These are phyloP conservation scores for Mucor mucedo DNA, from an alignment of 371 early-diverging fungal genomes.

Conservation along the genomic window DNA sequence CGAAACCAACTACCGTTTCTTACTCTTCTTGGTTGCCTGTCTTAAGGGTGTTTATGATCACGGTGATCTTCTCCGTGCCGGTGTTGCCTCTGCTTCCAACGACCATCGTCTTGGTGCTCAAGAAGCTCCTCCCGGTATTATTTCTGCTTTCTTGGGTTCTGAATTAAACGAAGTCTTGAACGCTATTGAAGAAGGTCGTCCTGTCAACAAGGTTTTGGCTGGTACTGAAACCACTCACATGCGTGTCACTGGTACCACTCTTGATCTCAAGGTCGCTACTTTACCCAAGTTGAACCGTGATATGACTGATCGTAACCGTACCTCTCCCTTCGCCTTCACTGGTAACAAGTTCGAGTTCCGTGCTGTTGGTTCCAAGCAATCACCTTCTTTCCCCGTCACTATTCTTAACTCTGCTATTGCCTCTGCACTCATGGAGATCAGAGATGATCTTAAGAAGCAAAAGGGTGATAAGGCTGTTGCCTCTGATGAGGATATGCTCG, in stretches of 20 bases:
- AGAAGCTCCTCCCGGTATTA: conserved; percentile 98
- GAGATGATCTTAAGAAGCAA: conserved; percentile 71
- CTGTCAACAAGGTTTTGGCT: conserved; percentile 81
- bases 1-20: conserved; percentile 96
- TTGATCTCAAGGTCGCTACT: conserved; percentile 94
- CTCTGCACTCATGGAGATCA: conserved; percentile 76
- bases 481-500: conserved; percentile 84
- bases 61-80: conserved; percentile 85
- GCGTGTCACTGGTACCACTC: conserved; percentile 92
- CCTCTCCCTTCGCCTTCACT: conserved; percentile 98
- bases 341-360: conserved; percentile 99
- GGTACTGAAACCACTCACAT: conserved; percentile 84
- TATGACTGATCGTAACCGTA: conserved; percentile 98
- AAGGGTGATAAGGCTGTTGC: conserved; percentile 81
- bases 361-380: conserved; percentile 98
- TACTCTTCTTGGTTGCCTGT: conserved; percentile 89
- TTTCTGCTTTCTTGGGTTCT: conserved; percentile 96
- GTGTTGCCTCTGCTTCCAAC: conserved; percentile 92
- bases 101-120: conserved; percentile 98
- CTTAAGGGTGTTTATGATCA: conserved; percentile 92
- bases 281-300: conserved; percentile 94
- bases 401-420: conserved; percentile 94
- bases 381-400: conserved; percentile 94
- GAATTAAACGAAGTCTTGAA: conserved; percentile 93
- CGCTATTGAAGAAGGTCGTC: conserved; percentile 87